Percentiles rank a stretch among this genome's conserved stretches.
These are phyloP conservation scores for Annulohypoxylon moriforme DNA, from an alignment of 495 filamentous ascomycete genomes.

Conservation along the genomic window DNA sequence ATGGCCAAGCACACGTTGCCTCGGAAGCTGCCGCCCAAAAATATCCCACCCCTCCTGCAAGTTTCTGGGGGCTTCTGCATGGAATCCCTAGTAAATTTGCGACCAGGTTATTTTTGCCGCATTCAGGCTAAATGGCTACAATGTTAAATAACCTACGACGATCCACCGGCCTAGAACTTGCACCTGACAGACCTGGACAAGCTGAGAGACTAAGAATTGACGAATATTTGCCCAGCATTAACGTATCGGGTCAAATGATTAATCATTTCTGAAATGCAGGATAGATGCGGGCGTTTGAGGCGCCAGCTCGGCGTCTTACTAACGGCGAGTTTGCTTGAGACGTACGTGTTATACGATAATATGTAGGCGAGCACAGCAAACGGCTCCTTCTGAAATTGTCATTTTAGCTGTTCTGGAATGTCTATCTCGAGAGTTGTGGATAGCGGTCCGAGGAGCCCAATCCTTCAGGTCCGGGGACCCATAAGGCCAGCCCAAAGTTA, in stretches of 20 bases:
- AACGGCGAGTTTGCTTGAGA: conserved; percentile 7
- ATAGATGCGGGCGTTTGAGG: conserved; percentile 24
- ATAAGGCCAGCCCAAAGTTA: conserved; percentile 18
- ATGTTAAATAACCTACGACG: conserved; percentile 15
- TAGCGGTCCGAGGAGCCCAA: conserved; percentile 33
- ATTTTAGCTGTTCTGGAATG: not conserved
- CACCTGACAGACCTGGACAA: conserved; percentile 14
- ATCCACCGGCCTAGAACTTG: conserved; percentile 39
- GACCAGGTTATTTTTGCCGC: conserved; percentile 38
- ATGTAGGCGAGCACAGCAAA: conserved; percentile 21
- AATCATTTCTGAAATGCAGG: conserved; percentile 10
- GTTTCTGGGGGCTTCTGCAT: not conserved
- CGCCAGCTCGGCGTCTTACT: conserved; percentile 20
- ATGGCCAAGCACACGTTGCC: conserved; percentile 15
- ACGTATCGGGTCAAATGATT: conserved; percentile 31
- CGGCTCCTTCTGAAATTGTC: conserved; percentile 15
- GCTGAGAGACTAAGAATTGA: conserved; percentile 22
- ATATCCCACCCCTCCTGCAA: not conserved
- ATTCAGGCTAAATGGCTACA: conserved; percentile 42
- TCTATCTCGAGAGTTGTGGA: conserved; percentile 16
- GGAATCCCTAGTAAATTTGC: conserved; percentile 26
- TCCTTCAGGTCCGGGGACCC: conserved; percentile 28
- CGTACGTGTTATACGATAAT: not conserved
- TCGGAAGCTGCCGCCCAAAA: conserved; percentile 38
- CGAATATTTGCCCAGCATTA: conserved; percentile 17